Percentiles rank a stretch among this genome's conserved stretches.
Evolutionary conservation across 495 filamentous ascomycete species (phyloP).

Genomic region (Hyaloscypha bicolor): DNA sequence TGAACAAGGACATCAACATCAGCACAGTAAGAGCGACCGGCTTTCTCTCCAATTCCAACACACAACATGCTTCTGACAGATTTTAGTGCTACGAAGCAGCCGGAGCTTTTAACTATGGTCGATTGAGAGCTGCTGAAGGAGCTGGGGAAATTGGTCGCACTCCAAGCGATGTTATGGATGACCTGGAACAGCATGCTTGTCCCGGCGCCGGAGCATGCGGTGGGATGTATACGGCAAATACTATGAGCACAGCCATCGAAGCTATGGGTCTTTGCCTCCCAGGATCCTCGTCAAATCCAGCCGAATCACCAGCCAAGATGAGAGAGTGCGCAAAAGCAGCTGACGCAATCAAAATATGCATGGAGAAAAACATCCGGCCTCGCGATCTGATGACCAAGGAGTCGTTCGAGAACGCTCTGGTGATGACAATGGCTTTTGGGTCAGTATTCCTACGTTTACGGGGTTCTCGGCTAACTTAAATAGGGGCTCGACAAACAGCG

Average conservation of each 20-base stretch:
- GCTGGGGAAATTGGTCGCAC: slow-evolving; percentile 45
- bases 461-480: slow-evolving; percentile 10
- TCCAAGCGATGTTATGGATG: slow-evolving; percentile 79
- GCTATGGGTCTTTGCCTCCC: slow-evolving; percentile 91
- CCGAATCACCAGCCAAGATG: slow-evolving; percentile 84
- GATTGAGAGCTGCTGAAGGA: slow-evolving; percentile 44
- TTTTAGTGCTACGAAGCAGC: slow-evolving; percentile 83
- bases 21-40: slow-evolving; percentile 14
- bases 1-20: slow-evolving; percentile 85
- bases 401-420: slow-evolving; percentile 91
- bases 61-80: neutral
- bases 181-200: slow-evolving; percentile 84
- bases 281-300: slow-evolving; percentile 88
- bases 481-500: slow-evolving; percentile 81
- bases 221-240: slow-evolving; percentile 97
- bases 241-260: slow-evolving; percentile 95
- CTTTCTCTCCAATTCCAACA: neutral
- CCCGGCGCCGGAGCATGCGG: slow-evolving; percentile 92
- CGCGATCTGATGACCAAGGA: slow-evolving; percentile 81
- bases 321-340: slow-evolving; percentile 89
- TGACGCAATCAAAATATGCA: slow-evolving; percentile 79
- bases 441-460: slow-evolving; percentile 1
- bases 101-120: slow-evolving; percentile 84
- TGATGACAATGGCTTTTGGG: slow-evolving; percentile 90
- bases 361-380: slow-evolving; percentile 87